Conservation (phyloP, 2,329 filamentous ascomycete species). For the Aureobasidium sp. region DNA sequence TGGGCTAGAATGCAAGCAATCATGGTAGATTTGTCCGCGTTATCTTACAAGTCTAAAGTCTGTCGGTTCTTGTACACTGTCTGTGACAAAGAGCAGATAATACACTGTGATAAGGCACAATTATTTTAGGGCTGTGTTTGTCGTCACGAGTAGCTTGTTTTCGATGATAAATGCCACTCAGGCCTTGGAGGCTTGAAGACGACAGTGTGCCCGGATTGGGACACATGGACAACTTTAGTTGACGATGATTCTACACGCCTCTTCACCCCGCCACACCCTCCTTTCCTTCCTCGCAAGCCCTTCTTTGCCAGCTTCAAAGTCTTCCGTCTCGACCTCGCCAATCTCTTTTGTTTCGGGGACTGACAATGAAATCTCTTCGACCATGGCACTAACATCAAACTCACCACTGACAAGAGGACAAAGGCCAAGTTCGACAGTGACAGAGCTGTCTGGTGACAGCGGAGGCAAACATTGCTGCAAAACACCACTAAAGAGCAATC, state of each 20-base stretch:
- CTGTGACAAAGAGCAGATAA: no score
- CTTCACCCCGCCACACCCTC: slow-evolving; percentile 16
- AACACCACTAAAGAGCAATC: slow-evolving; percentile 77
- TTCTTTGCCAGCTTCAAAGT: slow-evolving; percentile 2
- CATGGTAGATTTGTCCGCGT: no score
- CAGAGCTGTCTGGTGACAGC: slow-evolving; percentile 52
- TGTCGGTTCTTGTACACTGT: no score
- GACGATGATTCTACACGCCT: slow-evolving; percentile 15
- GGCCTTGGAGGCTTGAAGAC: no score
- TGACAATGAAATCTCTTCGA: slow-evolving; percentile 63
- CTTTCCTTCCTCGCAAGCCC: slow-evolving; percentile 5
- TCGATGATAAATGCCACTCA: no score
- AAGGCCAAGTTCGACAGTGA: slow-evolving; percentile 59
- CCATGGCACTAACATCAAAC: slow-evolving; percentile 71
- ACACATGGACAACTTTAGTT: not conserved
- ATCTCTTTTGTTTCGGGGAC: not conserved
- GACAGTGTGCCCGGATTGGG: no score
- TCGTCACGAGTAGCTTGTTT: no score
- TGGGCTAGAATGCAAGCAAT: no score
- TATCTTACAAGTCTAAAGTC: no score
- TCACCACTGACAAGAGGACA: slow-evolving; percentile 71
- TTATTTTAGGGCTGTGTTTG: no score
- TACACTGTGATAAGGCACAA: no score
- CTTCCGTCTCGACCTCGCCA: not conserved
- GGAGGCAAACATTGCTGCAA: slow-evolving; percentile 66